Base-by-base conservation (phyloP, 2,329 filamentous ascomycete species). In the Pseudocercospora macadamiae region DNA sequence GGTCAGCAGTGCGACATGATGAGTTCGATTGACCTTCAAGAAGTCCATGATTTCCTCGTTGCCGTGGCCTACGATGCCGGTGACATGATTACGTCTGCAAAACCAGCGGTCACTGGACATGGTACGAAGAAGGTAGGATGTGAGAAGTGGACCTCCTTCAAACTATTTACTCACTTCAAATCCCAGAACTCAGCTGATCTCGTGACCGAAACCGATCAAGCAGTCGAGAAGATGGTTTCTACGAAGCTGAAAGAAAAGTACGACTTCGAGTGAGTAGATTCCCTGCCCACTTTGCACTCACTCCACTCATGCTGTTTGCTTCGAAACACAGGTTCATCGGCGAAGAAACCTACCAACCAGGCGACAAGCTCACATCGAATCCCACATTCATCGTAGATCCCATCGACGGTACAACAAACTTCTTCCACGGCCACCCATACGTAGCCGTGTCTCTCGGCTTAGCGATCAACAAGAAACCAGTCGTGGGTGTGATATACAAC, bases 361-460 rank as follows among this genome's bases (percentile, higher is more conserved):
- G 89, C 67, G 77, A 76, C 64, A 74, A 69, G n/a, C 79, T 93
- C 47, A 88, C 85, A 0, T 73, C 80, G 26, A 82, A 82, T 14
- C 89, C 90, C 1, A 93, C 90, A 42, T 93, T 93, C 76, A 83
- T 93, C 70, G 87, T 90, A 65, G 90, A 93, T 72, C 90, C 90
- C 44, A 92, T 93, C 67, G 90, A 93, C 76, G 90, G 89, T 70
- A 92, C 85, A 5, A 91, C 88, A 51, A 93, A 93, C 80, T 92
- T 93, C 70, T 83, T 93, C 47, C 90, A 93, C 75, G 83, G 83
- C 18, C 88, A 90, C 75, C 88, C 89, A 3, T 82, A 86, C 68
- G 89, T 90, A 62, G 90, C 86, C 76, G 87, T 93, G 76, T 91
- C 88, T 9, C 85, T 93, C 30, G 90, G 89, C 45, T 81, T 93